Evolutionary conservation across 2,329 filamentous ascomycete genomes (phyloP), one percentile per base, ranked within the genome.

Genomic region (Coniochaeta sp.): DNA sequence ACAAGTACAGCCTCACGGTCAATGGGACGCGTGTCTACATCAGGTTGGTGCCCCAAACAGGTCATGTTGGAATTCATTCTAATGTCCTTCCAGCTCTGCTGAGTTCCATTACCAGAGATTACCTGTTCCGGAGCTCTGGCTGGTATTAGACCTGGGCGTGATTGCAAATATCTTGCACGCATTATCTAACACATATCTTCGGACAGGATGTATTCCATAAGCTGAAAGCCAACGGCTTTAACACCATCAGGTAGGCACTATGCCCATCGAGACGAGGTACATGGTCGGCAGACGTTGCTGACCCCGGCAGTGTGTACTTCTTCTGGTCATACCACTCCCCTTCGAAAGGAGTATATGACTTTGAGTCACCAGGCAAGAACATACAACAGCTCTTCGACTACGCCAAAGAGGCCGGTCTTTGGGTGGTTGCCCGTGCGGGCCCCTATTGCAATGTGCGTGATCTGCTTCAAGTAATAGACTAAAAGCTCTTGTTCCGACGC

Each of bases 71-170:
- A 22, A n/a, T 58, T 31, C 52, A 24, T 50, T 59, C 55, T 47
- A 57, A 68, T 28, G 17, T 62, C 69, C 47, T 16, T 57, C 7
- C 31, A 68, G 61, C 63, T 74, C 73, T 1, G 79, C 76, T 26
- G 80, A 83, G 63, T 82, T 83, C 47, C 81, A 83, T 63, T 83
- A 82, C 60, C 74, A 77, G 63, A 74, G 81, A 3, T 73, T 83
- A 36, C 81, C 80, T 0, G 79, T 82, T 0, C 81, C 80, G 0
- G 81, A 82, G 58, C 64, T 83, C 28, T 83, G 81, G 78, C 66
- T 71, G 24, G 70, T 74, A 61, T 56, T 67, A 52, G 19, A 14
- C 24, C 12, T 67, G 28, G 22, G 28, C 55, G 11, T 2, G 31
- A 22, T 17, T 17, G 17, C 19, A n/a, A 12, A 44, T 14, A 43